Percentiles rank a stretch among this genome's conserved stretches.
Evolutionary conservation across 2,329 filamentous ascomycete species (phyloP).

Genomic region (Boeremia lycopersici): DNA sequence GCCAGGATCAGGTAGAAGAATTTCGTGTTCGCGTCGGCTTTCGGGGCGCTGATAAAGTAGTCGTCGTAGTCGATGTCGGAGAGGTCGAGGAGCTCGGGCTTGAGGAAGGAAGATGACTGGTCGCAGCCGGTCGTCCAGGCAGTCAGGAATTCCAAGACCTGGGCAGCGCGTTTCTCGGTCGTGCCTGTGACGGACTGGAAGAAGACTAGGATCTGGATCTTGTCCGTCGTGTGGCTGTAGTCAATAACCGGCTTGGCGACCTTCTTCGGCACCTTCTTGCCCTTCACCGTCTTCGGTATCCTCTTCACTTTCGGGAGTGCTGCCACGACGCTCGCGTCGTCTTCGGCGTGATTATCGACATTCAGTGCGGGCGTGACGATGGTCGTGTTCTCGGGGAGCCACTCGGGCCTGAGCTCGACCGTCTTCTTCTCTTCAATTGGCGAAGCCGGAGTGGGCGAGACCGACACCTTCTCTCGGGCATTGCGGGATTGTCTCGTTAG

Average conservation of each 20-base stretch:
- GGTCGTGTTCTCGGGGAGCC: conserved; percentile 44
- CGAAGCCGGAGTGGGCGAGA: conserved; percentile 40
- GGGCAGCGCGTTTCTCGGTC: conserved; percentile 74
- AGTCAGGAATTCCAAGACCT: conserved; percentile 64
- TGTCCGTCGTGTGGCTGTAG: conserved; percentile 45
- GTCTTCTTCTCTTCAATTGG: conserved; percentile 41
- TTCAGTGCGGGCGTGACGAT: conserved; percentile 27
- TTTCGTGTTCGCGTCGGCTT: conserved; percentile 60
- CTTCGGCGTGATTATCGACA: conserved; percentile 40
- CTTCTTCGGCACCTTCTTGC: conserved; percentile 38
- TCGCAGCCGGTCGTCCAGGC: conserved; percentile 44
- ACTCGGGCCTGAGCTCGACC: conserved; percentile 41
- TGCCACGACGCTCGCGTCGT: conserved; percentile 25
- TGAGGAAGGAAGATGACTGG: conserved; percentile 51
- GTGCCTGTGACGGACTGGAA: conserved; percentile 87
- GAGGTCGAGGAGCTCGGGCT: conserved; percentile 74
- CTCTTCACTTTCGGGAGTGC: conserved; percentile 35
- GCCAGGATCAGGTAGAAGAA: conserved; percentile 84
- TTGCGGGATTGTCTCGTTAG: conserved; percentile 35
- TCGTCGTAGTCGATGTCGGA: conserved; percentile 91
- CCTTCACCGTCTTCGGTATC: conserved; percentile 48
- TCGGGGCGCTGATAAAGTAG: conserved; percentile 81
- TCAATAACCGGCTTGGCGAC: conserved; percentile 19
- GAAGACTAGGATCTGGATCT: conserved; percentile 78
- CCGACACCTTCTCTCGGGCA: conserved; percentile 36